A percentile compares a stretch with the other conserved stretches of the same genome.
Evolutionary conservation across 257 asterid species (phyloP).

Genomic region (Nyctanthes arbortristis): DNA sequence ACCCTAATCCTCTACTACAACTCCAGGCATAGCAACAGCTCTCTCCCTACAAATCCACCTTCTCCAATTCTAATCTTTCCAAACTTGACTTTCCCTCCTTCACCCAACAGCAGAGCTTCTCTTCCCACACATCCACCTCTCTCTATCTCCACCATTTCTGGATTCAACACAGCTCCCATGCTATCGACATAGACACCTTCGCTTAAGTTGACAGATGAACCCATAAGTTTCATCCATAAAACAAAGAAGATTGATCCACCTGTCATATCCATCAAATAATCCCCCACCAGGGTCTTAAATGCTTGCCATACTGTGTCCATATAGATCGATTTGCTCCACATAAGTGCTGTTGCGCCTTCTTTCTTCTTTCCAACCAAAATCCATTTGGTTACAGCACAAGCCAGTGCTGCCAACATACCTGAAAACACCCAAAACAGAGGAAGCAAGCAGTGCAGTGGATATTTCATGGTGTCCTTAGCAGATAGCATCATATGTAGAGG

Average conservation of each 20-base stretch:
- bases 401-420: slow-evolving; percentile 50
- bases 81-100: slow-evolving; percentile 72
- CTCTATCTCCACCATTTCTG: slow-evolving; percentile 82
- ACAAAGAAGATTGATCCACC: slow-evolving; percentile 63
- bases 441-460: slow-evolving; percentile 53
- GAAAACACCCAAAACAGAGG: slow-evolving; percentile 74
- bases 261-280: slow-evolving; percentile 67
- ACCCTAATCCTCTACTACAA: slow-evolving; percentile 60
- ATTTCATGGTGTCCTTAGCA: slow-evolving; percentile 27
- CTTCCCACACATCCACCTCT: slow-evolving; percentile 67
- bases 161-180: slow-evolving; percentile 77
- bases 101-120: slow-evolving; percentile 80
- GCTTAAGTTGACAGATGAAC: slow-evolving; percentile 51
- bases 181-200: slow-evolving; percentile 80
- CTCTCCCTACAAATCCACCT: slow-evolving; percentile 83
- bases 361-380: slow-evolving; percentile 64
- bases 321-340: slow-evolving; percentile 63
- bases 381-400: slow-evolving; percentile 60
- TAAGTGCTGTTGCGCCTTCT: slow-evolving; percentile 56
- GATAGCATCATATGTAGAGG: slow-evolving; percentile 46
- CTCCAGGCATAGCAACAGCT: slow-evolving; percentile 89
- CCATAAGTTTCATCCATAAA: slow-evolving; percentile 81
- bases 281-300: slow-evolving; percentile 64
- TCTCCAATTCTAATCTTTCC: slow-evolving; percentile 70
- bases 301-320: slow-evolving; percentile 90